Evolutionary conservation across 192 early-diverging fungal genomes (phyloP).

Genomic region (Geosiphon pyriformis): DNA sequence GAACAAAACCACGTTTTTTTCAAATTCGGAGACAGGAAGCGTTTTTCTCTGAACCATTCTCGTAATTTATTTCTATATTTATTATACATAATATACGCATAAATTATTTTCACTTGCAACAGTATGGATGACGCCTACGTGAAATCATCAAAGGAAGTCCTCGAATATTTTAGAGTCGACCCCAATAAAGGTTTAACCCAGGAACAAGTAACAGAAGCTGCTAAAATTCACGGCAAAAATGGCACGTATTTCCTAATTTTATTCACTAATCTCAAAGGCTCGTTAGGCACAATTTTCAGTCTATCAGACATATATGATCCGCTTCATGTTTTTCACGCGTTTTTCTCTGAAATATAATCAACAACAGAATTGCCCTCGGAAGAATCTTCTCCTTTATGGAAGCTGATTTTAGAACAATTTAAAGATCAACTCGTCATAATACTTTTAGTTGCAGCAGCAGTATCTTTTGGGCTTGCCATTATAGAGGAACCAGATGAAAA

Average conservation of each 20-base stretch:
- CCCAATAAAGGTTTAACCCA: slow-evolving; percentile 57
- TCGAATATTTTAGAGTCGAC: slow-evolving; percentile 63
- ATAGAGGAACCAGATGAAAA: slow-evolving; percentile 66
- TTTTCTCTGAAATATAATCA: background rate
- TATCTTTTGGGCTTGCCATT: slow-evolving; percentile 90
- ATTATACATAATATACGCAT: no score
- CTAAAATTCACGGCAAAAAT: slow-evolving; percentile 71
- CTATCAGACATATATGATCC: no score
- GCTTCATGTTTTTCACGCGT: background rate
- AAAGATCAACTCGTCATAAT: slow-evolving; percentile 98
- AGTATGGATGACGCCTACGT: slow-evolving; percentile 66
- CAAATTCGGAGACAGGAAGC: no score
- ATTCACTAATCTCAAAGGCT: background rate
- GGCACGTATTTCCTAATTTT: slow-evolving; percentile 38
- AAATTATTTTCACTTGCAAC: no score
- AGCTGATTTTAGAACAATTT: slow-evolving; percentile 95
- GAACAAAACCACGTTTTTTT: no score
- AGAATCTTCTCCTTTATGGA: slow-evolving; percentile 83
- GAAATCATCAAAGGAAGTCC: slow-evolving; percentile 58
- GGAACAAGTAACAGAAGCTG: slow-evolving; percentile 55
- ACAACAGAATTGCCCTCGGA: slow-evolving; percentile 80
- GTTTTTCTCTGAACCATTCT: no score
- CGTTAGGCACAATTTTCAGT: background rate
- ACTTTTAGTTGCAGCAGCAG: slow-evolving; percentile 78
- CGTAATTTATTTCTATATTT: no score